phyloP scores from a whole-genome alignment of 2,329 filamentous ascomycete genomes.

The Botryosphaeria dothidea region DNA sequence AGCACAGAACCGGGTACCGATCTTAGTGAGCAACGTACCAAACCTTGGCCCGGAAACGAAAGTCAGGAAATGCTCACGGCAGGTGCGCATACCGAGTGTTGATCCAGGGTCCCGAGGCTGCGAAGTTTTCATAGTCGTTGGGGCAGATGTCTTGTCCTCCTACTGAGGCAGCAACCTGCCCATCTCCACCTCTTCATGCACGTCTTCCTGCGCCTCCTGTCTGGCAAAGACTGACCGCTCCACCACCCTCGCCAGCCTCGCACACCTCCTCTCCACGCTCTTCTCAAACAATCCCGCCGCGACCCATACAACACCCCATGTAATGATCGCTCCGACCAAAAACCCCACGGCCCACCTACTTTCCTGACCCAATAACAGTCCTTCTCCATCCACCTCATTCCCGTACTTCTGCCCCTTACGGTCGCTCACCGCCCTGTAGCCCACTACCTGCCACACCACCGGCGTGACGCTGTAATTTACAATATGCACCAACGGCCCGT shows the following conservation, averaged over 20 bases:
- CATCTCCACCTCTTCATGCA: not conserved
- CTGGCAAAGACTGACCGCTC: not conserved
- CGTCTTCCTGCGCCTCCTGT: too few relatives aligned
- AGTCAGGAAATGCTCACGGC: too few relatives aligned
- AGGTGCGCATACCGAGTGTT: too few relatives aligned
- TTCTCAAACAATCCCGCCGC: not conserved
- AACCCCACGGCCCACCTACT: not conserved
- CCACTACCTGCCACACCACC: not conserved
- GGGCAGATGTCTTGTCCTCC: not conserved
- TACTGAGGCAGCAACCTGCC: not conserved
- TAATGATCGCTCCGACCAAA: not conserved
- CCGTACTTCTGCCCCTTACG: not conserved
- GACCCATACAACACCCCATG: not conserved
- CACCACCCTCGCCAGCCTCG: not conserved
- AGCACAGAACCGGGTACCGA: too few relatives aligned
- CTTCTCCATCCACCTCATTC: not conserved
- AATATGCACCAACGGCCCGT: constrained; percentile 1
- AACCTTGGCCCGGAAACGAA: too few relatives aligned
- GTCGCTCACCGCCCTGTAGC: not conserved
- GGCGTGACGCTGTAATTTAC: not conserved
- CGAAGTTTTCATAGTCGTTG: too few relatives aligned
- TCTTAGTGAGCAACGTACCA: too few relatives aligned
- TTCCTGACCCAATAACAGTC: not conserved
- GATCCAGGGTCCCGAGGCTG: too few relatives aligned
- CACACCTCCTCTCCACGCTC: not conserved